Evolutionary conservation across 2,329 filamentous ascomycete species (phyloP).

Genomic region (Torrubiellomyces zombiae): DNA sequence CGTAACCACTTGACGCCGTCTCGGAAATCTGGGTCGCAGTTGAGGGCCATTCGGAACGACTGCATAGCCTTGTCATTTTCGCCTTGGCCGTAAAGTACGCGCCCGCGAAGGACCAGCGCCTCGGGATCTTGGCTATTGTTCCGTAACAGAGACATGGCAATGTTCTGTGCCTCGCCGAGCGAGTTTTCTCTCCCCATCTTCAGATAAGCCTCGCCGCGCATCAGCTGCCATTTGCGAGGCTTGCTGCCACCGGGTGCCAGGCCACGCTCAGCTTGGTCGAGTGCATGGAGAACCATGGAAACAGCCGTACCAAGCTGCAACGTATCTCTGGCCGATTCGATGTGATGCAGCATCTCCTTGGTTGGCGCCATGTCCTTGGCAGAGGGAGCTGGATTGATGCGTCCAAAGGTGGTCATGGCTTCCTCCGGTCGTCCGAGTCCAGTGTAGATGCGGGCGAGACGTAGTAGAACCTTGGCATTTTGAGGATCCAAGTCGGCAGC

Average conservation of each 20-base stretch:
- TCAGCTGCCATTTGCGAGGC: slow-evolving; percentile 84
- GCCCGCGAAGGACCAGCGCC: slow-evolving; percentile 74
- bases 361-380: slow-evolving; percentile 76
- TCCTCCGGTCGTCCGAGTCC: slow-evolving; percentile 74
- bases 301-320: slow-evolving; percentile 60
- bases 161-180: slow-evolving; percentile 78
- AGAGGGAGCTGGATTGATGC: slow-evolving; percentile 64
- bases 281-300: slow-evolving; percentile 80
- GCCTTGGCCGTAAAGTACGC: slow-evolving; percentile 76
- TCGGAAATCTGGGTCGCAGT: slow-evolving; percentile 80
- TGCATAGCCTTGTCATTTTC: slow-evolving; percentile 92
- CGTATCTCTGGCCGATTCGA: slow-evolving; percentile 64
- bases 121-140: slow-evolving; percentile 85
- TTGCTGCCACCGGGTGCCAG: slow-evolving; percentile 60
- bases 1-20: slow-evolving; percentile 78
- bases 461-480: slow-evolving; percentile 76
- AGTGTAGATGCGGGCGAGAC: slow-evolving; percentile 80
- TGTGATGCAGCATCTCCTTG: slow-evolving; percentile 67
- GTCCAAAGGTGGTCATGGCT: slow-evolving; percentile 64
- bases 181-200: slow-evolving; percentile 86
- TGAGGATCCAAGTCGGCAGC: slow-evolving; percentile 71
- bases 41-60: slow-evolving; percentile 78
- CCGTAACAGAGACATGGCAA: slow-evolving; percentile 75
- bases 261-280: slow-evolving; percentile 76
- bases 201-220: slow-evolving; percentile 81